phyloP scores from a whole-genome alignment of 768 basidiomycete species.

The Clavulina sp. region DNA sequence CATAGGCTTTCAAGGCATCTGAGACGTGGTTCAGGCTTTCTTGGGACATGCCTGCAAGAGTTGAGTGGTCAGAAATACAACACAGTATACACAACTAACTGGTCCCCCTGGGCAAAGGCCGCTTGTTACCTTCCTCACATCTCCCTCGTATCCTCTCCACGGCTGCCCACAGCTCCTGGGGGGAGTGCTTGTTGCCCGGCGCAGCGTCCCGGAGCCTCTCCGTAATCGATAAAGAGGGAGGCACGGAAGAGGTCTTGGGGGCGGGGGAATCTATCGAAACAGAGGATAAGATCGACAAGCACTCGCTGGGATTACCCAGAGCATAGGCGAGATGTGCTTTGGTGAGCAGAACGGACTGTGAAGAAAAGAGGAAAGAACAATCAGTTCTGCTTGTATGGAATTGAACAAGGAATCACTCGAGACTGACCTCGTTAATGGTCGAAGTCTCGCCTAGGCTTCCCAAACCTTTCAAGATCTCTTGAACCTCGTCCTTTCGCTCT shows the following conservation, averaged over 20 bases:
- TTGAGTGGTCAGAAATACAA: background rate
- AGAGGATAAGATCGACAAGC: constrained; percentile 38
- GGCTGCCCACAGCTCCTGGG: constrained; percentile 42
- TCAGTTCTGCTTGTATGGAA: too few relatives aligned
- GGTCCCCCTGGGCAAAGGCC: too few relatives aligned
- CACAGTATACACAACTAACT: background rate
- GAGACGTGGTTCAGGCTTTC: constrained; percentile 28
- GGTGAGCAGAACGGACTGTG: constrained; percentile 46
- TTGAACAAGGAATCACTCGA: background rate
- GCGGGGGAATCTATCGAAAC: constrained; percentile 30
- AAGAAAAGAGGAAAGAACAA: background rate
- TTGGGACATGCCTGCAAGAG: constrained; percentile 47
- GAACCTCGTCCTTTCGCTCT: constrained; percentile 41
- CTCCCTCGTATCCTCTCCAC: constrained; percentile 57
- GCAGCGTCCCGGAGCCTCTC: background rate
- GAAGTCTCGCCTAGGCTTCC: constrained; percentile 19
- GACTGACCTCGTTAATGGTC: background rate
- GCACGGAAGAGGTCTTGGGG: background rate
- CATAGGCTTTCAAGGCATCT: constrained; percentile 42
- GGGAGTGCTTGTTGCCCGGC: background rate
- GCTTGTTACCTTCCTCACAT: constrained; percentile 58
- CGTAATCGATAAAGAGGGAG: background rate
- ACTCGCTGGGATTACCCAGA: constrained; percentile 43
- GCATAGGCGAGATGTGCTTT: constrained; percentile 74
- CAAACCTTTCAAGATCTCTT: constrained; percentile 28